Conservation (phyloP, 306 rosid genomes). For the barrel medic (Medicago truncatula) region MtrunA17r5.0-ANR NC_053047.1:3721001-3721500, state of each 20-base stretch:
- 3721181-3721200: neutral
- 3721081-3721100: neutral
- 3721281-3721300: neutral
- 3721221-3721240: neutral
- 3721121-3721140: neutral
- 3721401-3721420: neutral
- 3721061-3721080: neutral
- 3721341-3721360: constrained; percentile 29
- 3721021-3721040: no score
- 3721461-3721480: constrained; percentile 63
- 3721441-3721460: constrained; percentile 16
- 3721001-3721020: no score
- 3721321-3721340: constrained; percentile 24
- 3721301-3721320: constrained; percentile 15
- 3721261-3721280: constrained; percentile 2
- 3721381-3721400: constrained; percentile 3
- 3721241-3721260: constrained; percentile 1
- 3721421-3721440: constrained; percentile 21
- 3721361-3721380: neutral
- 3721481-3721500: constrained; percentile 23
- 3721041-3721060: no score
- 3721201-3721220: constrained; percentile 3
- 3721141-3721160: constrained; percentile 6
- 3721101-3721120: neutral
- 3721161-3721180: neutral